Percentiles rank a stretch among this genome's conserved stretches.
These are phyloP conservation scores for Thalassiosira exigua DNA, from an alignment of 352 stramenopile species.

Conservation along the genomic window DNA sequence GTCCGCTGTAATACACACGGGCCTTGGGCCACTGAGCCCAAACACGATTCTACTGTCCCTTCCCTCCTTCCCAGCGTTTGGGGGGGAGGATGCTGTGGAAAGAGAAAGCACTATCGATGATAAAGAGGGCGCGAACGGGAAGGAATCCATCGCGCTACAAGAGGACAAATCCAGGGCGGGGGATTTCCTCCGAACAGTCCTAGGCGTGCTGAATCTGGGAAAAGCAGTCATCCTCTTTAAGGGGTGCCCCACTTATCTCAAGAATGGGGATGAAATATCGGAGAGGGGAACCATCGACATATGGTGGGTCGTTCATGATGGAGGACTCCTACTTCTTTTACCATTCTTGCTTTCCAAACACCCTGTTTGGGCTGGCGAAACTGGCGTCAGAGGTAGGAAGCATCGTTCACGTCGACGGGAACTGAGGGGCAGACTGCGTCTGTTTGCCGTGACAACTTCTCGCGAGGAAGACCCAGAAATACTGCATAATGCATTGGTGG, in stretches of 20 bases:
- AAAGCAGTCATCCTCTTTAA: constrained; percentile 84
- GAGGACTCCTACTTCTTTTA: constrained; percentile 64
- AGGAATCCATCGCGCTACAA: too few relatives aligned
- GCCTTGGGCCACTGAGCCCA: constrained; percentile 58
- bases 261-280: constrained; percentile 22
- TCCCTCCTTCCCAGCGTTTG: constrained; percentile 50
- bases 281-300: constrained; percentile 79
- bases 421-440: constrained; percentile 38
- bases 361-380: constrained; percentile 28
- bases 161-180: too few relatives aligned
- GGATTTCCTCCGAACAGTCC: constrained; percentile 73
- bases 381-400: constrained; percentile 4
- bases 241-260: constrained; percentile 58
- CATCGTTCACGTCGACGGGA: constrained; percentile 6
- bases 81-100: constrained; percentile 36
- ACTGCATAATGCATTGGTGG: constrained; percentile 41
- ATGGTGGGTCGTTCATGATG: constrained; percentile 86
- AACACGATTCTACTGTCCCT: constrained; percentile 77
- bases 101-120: constrained; percentile 9
- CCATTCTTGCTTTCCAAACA: constrained; percentile 65
- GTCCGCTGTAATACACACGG: constrained; percentile 60
- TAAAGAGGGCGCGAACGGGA: constrained; percentile 6
- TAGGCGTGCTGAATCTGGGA: constrained; percentile 73
- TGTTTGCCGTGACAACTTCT: constrained; percentile 67
- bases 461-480: constrained; percentile 47